phyloP scores from a whole-genome alignment of 108 stramenopile species.

The Skeletonema marinoi region DNA sequence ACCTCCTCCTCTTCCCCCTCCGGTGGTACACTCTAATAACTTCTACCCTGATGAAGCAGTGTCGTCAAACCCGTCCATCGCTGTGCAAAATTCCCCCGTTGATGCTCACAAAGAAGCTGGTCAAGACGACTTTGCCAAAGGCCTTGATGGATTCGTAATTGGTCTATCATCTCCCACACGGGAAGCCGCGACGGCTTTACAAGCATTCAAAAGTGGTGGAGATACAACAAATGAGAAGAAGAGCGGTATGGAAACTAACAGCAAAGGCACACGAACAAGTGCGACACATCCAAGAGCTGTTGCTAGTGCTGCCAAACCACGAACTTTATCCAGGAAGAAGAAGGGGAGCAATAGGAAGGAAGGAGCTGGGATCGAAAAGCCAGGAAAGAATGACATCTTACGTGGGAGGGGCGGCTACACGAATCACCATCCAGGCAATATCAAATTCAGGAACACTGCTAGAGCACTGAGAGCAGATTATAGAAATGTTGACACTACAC shows the following conservation, averaged over 20 bases:
- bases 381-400: slow-evolving; percentile 49
- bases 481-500: slow-evolving; percentile 4
- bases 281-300: neutral
- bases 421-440: slow-evolving; percentile 35
- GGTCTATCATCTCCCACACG: neutral
- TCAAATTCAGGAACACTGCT: slow-evolving; percentile 36
- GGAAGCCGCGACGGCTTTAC: neutral
- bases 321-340: neutral
- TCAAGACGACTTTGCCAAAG: neutral
- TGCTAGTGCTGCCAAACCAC: neutral
- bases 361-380: neutral
- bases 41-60: neutral
- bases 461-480: slow-evolving; percentile 17
- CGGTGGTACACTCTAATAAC: neutral
- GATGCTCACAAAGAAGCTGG: neutral
- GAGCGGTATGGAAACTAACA: neutral
- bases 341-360: neutral
- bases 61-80: neutral
- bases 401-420: slow-evolving; percentile 36
- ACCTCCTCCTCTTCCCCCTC: neutral
- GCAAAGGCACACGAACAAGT: neutral
- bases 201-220: neutral
- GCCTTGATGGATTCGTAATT: neutral
- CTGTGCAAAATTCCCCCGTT: neutral
- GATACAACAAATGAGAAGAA: neutral